phyloP scores from a whole-genome alignment of 495 filamentous ascomycete species.

The Pyronema domesticum region DNA sequence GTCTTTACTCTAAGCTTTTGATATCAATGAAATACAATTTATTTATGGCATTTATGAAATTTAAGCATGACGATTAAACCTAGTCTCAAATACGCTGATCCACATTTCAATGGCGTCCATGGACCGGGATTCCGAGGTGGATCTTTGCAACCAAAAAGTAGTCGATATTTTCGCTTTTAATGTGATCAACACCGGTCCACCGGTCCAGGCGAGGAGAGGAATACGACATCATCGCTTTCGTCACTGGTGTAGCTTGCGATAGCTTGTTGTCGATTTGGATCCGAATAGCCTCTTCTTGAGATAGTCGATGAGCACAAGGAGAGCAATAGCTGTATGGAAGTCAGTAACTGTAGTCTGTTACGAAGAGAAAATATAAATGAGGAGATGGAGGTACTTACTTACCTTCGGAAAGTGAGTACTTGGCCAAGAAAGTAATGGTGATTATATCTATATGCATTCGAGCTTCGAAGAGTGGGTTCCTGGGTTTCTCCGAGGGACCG shows the following conservation, averaged over 20 bases:
- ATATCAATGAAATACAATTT: too few relatives aligned
- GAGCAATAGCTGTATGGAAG: constrained; percentile 21
- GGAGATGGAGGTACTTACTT: neutral
- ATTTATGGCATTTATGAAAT: too few relatives aligned
- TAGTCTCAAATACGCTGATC: constrained; percentile 26
- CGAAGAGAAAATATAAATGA: too few relatives aligned
- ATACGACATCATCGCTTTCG: constrained; percentile 25
- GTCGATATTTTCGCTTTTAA: constrained; percentile 22
- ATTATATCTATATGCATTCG: constrained; percentile 27
- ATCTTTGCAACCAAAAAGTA: constrained; percentile 25
- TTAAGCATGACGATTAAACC: too few relatives aligned
- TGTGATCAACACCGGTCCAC: constrained; percentile 23
- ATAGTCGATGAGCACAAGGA: constrained; percentile 24
- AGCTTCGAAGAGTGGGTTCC: neutral
- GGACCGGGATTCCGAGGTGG: constrained; percentile 24
- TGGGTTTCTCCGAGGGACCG: too few relatives aligned
- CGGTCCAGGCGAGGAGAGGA: too few relatives aligned
- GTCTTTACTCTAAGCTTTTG: too few relatives aligned
- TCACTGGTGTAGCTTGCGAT: constrained; percentile 20
- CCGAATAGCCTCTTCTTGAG: constrained; percentile 25
- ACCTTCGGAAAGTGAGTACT: constrained; percentile 27
- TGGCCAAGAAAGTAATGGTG: constrained; percentile 26
- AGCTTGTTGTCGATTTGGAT: constrained; percentile 25
- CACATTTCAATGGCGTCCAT: constrained; percentile 24
- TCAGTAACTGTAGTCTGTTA: too few relatives aligned